phyloP scores from a whole-genome alignment of 768 basidiomycete genomes.

The Flagelloscypha sp. region DNA sequence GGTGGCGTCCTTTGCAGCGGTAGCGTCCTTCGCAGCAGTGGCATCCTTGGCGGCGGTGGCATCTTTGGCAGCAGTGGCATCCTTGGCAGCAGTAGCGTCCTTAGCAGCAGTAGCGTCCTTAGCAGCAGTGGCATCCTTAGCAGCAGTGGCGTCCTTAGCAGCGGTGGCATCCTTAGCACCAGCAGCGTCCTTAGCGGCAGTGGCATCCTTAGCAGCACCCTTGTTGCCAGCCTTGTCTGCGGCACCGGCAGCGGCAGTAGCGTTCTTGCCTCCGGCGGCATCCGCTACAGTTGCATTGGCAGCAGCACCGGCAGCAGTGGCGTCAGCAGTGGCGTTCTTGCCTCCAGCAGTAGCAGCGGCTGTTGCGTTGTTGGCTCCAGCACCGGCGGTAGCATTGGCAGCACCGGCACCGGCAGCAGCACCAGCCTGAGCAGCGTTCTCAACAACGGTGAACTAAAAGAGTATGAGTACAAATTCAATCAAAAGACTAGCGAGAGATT shows the following conservation, averaged over 20 bases:
- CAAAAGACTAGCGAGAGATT: slow-evolving; percentile 2
- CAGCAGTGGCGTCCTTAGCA: too few species aligned
- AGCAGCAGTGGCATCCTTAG: too few species aligned
- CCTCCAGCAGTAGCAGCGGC: slow-evolving; percentile 1
- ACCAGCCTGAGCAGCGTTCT: too few species aligned
- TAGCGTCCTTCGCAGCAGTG: too few species aligned
- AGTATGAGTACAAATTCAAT: slow-evolving; percentile 6
- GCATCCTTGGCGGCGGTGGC: too few species aligned
- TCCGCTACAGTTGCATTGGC: slow-evolving; percentile 10
- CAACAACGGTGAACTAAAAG: slow-evolving; percentile 27
- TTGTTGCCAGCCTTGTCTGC: slow-evolving; percentile 6
- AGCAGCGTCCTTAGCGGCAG: slow-evolving; percentile 4
- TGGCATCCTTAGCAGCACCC: background rate
- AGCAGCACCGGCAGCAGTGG: slow-evolving; percentile 15
- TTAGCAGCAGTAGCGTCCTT: too few species aligned
- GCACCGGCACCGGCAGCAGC: slow-evolving; percentile 15
- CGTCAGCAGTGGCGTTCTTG: slow-evolving; percentile 11
- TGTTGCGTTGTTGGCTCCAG: background rate
- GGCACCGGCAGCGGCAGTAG: slow-evolving; percentile 5
- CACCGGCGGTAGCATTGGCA: background rate
- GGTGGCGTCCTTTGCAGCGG: too few species aligned
- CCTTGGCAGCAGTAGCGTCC: too few species aligned
- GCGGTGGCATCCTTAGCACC: too few species aligned
- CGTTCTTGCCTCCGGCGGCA: slow-evolving; percentile 6
- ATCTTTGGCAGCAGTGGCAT: too few species aligned